These are phyloP conservation scores for Trichoderma koningii DNA, from an alignment of 2,329 filamentous ascomycete species.

Conservation along the genomic window DNA sequence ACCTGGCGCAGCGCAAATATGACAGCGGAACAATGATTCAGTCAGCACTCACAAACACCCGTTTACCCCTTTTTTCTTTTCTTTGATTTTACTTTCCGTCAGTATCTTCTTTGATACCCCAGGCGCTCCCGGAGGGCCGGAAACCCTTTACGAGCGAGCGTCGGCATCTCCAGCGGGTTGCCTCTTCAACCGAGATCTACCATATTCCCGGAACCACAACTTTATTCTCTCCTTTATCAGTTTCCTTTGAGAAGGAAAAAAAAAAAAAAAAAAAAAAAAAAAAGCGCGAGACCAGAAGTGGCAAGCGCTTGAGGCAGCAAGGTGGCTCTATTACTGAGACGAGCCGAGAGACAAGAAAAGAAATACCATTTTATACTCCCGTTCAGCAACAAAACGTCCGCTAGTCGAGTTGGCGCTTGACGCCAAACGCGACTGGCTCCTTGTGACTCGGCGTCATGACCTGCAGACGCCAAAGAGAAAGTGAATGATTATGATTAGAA, in stretches of 20 bases:
- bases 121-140: neutral
- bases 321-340: neutral
- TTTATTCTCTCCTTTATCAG: neutral
- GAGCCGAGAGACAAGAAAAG: neutral
- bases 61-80: neutral
- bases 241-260: neutral
- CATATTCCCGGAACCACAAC: constrained; percentile 23
- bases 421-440: neutral
- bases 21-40: constrained; percentile 3
- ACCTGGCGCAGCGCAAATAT: neutral
- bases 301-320: constrained; percentile 28
- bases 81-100: neutral
- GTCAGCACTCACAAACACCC: constrained; percentile 18
- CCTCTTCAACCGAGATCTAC: constrained; percentile 22
- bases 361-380: constrained; percentile 6
- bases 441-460: neutral
- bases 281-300: constrained; percentile 25
- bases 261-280: neutral
- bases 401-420: neutral
- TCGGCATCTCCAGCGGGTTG: constrained; percentile 21
- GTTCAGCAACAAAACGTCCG: constrained; percentile 7
- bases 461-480: neutral
- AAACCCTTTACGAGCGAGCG: constrained; percentile 3
- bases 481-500: constrained; percentile 10
- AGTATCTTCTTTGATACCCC: constrained; percentile 25